phyloP scores from a whole-genome alignment of 352 stramenopile species.

The Aphanomyces euteiches region DNA sequence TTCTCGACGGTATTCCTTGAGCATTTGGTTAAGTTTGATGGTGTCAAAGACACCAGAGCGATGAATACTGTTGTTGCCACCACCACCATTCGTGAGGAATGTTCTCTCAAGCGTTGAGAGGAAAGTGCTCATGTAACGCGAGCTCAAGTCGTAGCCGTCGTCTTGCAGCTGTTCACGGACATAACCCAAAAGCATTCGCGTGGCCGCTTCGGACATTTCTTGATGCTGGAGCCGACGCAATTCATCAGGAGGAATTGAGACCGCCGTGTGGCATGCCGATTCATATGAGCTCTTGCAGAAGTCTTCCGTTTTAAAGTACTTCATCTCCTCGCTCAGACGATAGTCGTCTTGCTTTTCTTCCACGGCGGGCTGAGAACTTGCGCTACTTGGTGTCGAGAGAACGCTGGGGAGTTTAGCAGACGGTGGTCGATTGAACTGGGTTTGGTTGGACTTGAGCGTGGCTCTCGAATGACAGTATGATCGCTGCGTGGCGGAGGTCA shows the following conservation, averaged over 20 bases:
- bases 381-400: too few species aligned
- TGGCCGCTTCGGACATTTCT: constrained; percentile 9
- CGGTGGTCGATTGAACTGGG: too few species aligned
- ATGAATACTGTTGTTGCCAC: background rate
- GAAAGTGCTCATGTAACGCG: constrained; percentile 29
- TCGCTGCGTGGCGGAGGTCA: too few species aligned
- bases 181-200: constrained; percentile 25
- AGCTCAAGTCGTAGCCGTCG: constrained; percentile 29
- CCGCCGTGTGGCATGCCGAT: constrained; percentile 11
- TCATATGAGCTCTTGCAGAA: constrained; percentile 18
- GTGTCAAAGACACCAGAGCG: background rate
- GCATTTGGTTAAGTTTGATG: constrained; percentile 19
- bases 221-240: constrained; percentile 1
- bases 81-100: background rate
- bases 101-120: constrained; percentile 15
- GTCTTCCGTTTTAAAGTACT: constrained; percentile 6
- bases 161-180: constrained; percentile 28
- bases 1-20: constrained; percentile 8
- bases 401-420: too few species aligned
- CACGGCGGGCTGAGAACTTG: too few species aligned
- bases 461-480: too few species aligned
- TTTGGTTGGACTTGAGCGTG: too few species aligned
- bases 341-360: too few species aligned
- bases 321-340: background rate
- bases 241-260: constrained; percentile 21